Evolutionary conservation across 352 stramenopile species (phyloP), one percentile per base, ranked within the genome.

Genomic region (Aphanomyces astaci): DNA sequence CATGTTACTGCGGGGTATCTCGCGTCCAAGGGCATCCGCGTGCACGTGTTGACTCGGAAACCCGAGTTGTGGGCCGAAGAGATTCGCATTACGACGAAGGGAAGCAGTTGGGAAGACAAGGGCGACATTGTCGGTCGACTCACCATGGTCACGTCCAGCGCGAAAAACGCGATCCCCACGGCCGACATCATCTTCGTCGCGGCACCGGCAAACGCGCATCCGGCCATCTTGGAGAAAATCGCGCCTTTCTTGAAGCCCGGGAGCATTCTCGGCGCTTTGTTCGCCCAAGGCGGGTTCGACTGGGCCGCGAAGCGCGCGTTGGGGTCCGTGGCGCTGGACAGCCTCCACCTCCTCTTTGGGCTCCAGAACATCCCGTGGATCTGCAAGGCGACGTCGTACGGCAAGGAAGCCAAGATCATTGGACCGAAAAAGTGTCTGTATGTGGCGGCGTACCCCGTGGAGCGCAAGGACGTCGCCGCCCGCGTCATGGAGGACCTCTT

Each of bases 301-400:
- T 97, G 90, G 90, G 90, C 90, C 1, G 87, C 78, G 27, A 94
- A 92, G 78, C 93, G 95, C 72, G 84, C 86, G 27, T 82, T 97
- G 7, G 88, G 87, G 22, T 73, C 82, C 9, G 67, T 77, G 40
- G 51, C 63, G 49, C 55, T 79, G 24, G 62, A 56, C n/a, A 45
- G 70, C 36, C 70, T 78, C 54, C 53, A 65, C 17, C 66, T 67
- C 81, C 81, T 97, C 62, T 96, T 97, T 65, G 90, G 90, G 64
- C 76, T 97, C 32, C 90, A 97, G 70, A 97, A 97, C 81, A 97
- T 97, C 71, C 90, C 90, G 52, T 97, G 90, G 90, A 97, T 97
- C 74, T 97, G 90, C 80, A 96, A 96, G 75, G 83, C 86, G 31
- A 73, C 63, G 53, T 33, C 32, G 19, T 63, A 54, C 57, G 94